Base-by-base conservation (phyloP, 352 stramenopile species). In the Poterioochromonas sp. region DNA sequence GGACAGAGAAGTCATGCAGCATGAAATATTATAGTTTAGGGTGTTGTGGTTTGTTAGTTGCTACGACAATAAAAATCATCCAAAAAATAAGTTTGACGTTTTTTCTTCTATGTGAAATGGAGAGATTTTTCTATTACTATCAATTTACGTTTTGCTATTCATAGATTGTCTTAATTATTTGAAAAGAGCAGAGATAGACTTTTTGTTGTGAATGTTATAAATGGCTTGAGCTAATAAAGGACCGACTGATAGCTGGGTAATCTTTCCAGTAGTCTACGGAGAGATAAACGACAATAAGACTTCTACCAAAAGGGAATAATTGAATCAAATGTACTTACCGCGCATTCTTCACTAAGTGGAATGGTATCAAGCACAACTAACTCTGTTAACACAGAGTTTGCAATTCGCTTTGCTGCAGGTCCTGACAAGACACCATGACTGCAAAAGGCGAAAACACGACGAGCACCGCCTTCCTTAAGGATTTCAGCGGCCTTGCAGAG, bases 131-230 rank as follows among this genome's bases (percentile, higher is more conserved):
- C n/a, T n/a, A n/a, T n/a, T n/a, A n/a, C n/a, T n/a, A n/a, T n/a
- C n/a, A n/a, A n/a, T n/a, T n/a, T n/a, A n/a, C n/a, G n/a, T n/a
- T n/a, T n/a, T n/a, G n/a, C n/a, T n/a, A n/a, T n/a, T n/a, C n/a
- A n/a, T n/a, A n/a, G n/a, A n/a, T n/a, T n/a, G n/a, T n/a, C n/a
- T n/a, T n/a, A n/a, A 39, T 82, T 97, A 98, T 84, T 98, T 97
- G 86, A 99, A 99, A 40, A 99, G 90, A 83, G 96, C 95, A 44
- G 95, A 99, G 77, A 99, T 96, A 82, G 93, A 98, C 87, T 99
- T 98, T 86, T 98, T 99, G 83, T 94, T 90, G 87, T 99, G 95
- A 84, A 99, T 99, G 86, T 98, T 98, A 86, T 96, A 95, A 83
- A 99, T 98, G n/a, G 95, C 94, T 82, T 98, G 92, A 22, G 95